These are phyloP conservation scores for Solanum sitiens DNA, from an alignment of 257 asterid genomes.

Conservation along the genomic window DNA sequence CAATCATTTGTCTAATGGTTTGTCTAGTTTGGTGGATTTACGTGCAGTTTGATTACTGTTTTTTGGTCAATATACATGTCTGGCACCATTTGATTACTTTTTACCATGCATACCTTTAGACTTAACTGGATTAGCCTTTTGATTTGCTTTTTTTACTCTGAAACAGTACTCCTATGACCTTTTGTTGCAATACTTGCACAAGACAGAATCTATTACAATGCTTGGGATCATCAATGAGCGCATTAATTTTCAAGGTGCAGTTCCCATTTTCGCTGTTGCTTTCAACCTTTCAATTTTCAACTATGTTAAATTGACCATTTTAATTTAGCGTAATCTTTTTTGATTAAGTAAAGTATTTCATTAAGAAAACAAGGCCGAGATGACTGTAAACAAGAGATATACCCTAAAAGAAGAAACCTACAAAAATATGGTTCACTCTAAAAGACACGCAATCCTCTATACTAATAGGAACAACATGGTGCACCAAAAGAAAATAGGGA, in stretches of 20 bases:
- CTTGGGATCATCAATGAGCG: constrained; percentile 94
- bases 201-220: constrained; percentile 74
- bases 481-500: background rate
- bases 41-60: background rate
- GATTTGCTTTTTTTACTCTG: constrained; percentile 4
- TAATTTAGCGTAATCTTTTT: background rate
- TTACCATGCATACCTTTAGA: background rate
- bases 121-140: constrained; percentile 3
- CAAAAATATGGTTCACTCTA: background rate
- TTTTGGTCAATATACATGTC: background rate
- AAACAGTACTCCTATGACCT: constrained; percentile 83
- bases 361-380: background rate
- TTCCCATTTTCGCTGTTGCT: background rate
- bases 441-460: background rate
- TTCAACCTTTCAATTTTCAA: background rate
- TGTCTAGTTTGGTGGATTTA: background rate
- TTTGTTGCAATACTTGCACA: constrained; percentile 85
- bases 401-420: background rate
- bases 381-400: background rate
- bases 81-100: background rate
- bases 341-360: background rate
- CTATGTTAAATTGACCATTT: background rate
- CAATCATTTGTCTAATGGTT: background rate
- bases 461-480: background rate
- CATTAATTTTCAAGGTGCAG: constrained; percentile 79